Base-by-base conservation (phyloP, 192 early-diverging fungal species). In the Podila horticola region DNA sequence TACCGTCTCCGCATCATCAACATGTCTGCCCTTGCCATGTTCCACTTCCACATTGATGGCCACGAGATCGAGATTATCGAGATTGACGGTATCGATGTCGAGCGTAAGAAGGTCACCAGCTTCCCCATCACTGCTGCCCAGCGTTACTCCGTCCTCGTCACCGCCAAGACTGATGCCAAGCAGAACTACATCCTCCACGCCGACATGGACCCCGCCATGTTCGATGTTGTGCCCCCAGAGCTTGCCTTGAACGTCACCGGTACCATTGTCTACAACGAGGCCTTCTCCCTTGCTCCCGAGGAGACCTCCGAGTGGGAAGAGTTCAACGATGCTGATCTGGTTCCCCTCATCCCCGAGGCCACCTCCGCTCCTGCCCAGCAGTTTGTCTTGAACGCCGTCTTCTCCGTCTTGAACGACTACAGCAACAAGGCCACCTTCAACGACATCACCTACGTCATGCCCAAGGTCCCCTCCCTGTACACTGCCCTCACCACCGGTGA, bases 1-100 rank as follows among this genome's bases (percentile, higher is more conserved):
- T 96, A 96, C 83, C 90, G 94, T 66, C 69, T 97, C 68, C 92
- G 96, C 5, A 67, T 97, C 61, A 91, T 97, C 84, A 94, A 92
- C 82, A 94, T 93, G 89, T 90, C 90, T 30, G 92, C 93, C 26
- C 84, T 94, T 65, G 79, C 90, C 20, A 92, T 89, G 79, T 97
- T 92, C 87, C 85, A 89, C 66, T 88, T 97, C 68, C 88, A 86
- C 38, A 93, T 97, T 58, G 94, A 94, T 66, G 91, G 91, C 26
- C 96, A 96, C 73, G 74, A 84, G 8, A 86, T 97, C 81, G 82
- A 83, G 45, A 86, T 97, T 22, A 93, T 97, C 69, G 96, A 97
- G 81, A 89, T 91, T 38, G 94, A 95, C 63, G 94, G 94, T 62
- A 86, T 90, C 49, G 86, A 92, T 59, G 88, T 89, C 12, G 82